Conservation (phyloP, 768 basidiomycete genomes). For the Pleurotus djamor region DNA sequence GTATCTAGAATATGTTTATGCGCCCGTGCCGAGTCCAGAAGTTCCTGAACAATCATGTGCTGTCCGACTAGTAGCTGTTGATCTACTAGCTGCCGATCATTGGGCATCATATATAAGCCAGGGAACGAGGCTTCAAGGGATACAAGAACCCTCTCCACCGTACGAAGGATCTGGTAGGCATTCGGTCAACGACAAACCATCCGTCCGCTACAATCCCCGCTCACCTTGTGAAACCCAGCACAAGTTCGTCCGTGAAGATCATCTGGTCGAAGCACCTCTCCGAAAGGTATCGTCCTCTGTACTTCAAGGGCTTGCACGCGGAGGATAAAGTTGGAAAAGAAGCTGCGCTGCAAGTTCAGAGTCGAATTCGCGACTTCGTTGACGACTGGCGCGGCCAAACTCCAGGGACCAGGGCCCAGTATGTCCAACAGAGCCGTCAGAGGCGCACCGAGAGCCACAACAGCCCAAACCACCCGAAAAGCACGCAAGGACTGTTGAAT, state of each 20-base stretch:
- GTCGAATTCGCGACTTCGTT: constrained; percentile 26
- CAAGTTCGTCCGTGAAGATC: constrained; percentile 29
- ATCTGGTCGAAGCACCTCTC: constrained; percentile 35
- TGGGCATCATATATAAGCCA: constrained; percentile 27
- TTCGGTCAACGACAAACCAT: neutral
- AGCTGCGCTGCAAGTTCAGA: constrained; percentile 23
- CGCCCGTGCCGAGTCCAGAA: constrained; percentile 28
- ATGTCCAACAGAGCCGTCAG: constrained; percentile 32
- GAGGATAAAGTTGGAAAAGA: constrained; percentile 31
- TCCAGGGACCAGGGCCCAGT: constrained; percentile 31
- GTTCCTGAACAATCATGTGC: constrained; percentile 22
- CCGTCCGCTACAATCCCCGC: neutral
- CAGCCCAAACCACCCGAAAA: constrained; percentile 27
- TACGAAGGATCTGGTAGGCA: constrained; percentile 27
- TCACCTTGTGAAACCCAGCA: constrained; percentile 31
- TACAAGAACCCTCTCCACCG: constrained; percentile 27
- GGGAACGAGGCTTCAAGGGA: constrained; percentile 33
- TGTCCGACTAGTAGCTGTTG: constrained; percentile 11
- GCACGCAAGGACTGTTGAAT: constrained; percentile 19
- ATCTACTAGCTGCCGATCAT: constrained; percentile 13
- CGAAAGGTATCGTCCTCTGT: constrained; percentile 29
- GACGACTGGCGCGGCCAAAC: constrained; percentile 21
- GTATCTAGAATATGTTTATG: constrained; percentile 24
- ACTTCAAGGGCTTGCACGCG: constrained; percentile 29
- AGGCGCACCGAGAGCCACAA: constrained; percentile 33